These are phyloP conservation scores for Stagonosporopsis rhizophila DNA, from an alignment of 2,329 filamentous ascomycete species.

Conservation along the genomic window DNA sequence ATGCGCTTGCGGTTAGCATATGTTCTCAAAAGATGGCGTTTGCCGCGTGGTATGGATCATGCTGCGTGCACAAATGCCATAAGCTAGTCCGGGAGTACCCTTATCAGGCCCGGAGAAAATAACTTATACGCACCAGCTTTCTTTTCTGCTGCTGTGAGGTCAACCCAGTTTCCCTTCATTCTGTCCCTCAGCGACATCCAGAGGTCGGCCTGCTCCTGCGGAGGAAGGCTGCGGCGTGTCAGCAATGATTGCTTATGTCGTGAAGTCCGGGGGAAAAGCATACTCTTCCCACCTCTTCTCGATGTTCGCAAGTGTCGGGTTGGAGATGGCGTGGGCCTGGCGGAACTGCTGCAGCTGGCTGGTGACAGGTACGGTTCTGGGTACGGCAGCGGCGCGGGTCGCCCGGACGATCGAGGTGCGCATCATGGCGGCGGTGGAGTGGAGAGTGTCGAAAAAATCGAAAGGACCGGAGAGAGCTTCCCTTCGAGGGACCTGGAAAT, in stretches of 20 bases:
- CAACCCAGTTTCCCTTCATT: conserved; percentile 98
- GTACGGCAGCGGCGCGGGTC: conserved; percentile 44
- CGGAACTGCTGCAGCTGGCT: conserved; percentile 60
- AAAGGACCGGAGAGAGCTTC: conserved; percentile 42
- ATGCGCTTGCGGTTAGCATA: conserved; percentile 30
- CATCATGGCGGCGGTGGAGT: conserved; percentile 50
- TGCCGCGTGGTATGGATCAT: conserved; percentile 13
- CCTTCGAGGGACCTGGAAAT: conserved; percentile 46
- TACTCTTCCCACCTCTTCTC: conserved; percentile 99
- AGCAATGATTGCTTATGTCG: not conserved
- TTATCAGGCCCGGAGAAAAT: conserved; percentile 27
- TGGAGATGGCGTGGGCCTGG: conserved; percentile 92
- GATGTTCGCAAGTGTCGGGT: conserved; percentile 96
- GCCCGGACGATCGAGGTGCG: conserved; percentile 51
- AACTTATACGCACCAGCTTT: conserved; percentile 83
- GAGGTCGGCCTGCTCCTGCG: conserved; percentile 98
- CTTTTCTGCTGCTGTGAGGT: conserved; percentile 96
- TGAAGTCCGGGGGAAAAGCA: not conserved
- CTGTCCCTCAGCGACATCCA: conserved; percentile 98
- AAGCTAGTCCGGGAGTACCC: conserved; percentile 29
- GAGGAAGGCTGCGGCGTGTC: conserved; percentile 61
- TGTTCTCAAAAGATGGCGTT: conserved; percentile 18
- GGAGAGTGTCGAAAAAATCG: conserved; percentile 46
- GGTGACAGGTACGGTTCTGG: conserved; percentile 46
- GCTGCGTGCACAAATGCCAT: conserved; percentile 22